Evolutionary conservation across 2,329 filamentous ascomycete species (phyloP).

Genomic region (Talaromyces sp.): DNA sequence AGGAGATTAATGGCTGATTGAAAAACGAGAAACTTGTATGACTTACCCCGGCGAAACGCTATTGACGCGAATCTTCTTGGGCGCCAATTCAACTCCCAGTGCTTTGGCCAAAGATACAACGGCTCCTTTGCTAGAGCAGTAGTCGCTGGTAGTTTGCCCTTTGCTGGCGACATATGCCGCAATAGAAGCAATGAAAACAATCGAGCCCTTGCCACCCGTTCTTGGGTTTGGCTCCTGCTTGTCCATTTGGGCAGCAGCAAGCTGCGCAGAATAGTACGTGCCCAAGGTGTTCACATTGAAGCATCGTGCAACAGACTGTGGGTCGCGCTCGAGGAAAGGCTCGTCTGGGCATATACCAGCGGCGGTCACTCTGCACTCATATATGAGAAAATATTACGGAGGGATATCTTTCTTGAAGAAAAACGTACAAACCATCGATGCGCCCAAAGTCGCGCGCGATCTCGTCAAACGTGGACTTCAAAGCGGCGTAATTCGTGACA

Average conservation of each 20-base stretch:
- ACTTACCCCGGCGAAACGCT: slow-evolving; percentile 40
- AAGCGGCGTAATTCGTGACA: slow-evolving; percentile 30
- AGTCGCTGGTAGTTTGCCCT: slow-evolving; percentile 45
- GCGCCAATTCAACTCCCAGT: slow-evolving; percentile 20
- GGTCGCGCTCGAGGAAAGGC: slow-evolving; percentile 41
- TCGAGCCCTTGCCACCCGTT: slow-evolving; percentile 50
- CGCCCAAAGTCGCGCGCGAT: slow-evolving; percentile 1
- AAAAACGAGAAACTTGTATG: slow-evolving; percentile 22
- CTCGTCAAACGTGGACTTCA: slow-evolving; percentile 14
- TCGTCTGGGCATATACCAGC: slow-evolving; percentile 45
- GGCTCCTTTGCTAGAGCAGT: slow-evolving; percentile 47
- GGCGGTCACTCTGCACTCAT: slow-evolving; percentile 32
- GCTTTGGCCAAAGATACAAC: slow-evolving; percentile 47
- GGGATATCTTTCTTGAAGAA: slow-evolving; percentile 22
- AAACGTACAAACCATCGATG: slow-evolving; percentile 1
- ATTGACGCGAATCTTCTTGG: slow-evolving; percentile 41
- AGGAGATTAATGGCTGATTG: background rate
- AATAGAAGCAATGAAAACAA: slow-evolving; percentile 52
- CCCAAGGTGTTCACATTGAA: slow-evolving; percentile 41
- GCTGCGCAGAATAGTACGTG: slow-evolving; percentile 44
- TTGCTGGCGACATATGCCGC: slow-evolving; percentile 49
- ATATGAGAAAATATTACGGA: slow-evolving; percentile 21
- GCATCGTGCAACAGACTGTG: slow-evolving; percentile 30
- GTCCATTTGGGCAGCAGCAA: slow-evolving; percentile 50
- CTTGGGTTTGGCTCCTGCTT: slow-evolving; percentile 13